Evolutionary conservation across 2,329 filamentous ascomycete genomes (phyloP).

Genomic region (Leptographium radiaticola): DNA sequence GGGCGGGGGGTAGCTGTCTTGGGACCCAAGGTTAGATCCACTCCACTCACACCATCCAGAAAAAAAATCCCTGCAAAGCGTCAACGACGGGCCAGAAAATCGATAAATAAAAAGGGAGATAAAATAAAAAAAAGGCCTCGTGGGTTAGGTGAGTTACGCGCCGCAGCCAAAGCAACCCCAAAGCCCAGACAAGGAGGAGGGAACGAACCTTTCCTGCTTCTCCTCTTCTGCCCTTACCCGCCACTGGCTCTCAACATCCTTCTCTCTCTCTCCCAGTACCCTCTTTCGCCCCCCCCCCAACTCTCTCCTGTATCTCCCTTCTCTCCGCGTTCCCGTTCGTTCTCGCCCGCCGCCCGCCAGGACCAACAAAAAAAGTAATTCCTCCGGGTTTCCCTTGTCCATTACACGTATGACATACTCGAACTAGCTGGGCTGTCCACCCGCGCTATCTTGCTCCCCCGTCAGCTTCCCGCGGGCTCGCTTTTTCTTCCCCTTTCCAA

Average conservation of each 20-base stretch:
- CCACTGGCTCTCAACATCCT: constrained; percentile 1
- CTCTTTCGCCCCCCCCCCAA: background rate
- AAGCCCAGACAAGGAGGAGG: constrained; percentile 9
- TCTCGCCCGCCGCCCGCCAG: background rate
- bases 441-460: background rate
- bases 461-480: background rate
- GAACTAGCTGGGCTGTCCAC: background rate
- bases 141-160: constrained; percentile 15
- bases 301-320: background rate
- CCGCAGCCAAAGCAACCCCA: constrained; percentile 12
- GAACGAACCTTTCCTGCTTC: constrained; percentile 7
- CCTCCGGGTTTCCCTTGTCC: background rate
- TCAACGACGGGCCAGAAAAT: constrained; percentile 6
- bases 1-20: constrained; percentile 10
- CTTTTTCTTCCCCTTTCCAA: background rate
- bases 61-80: constrained; percentile 7
- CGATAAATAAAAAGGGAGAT: constrained; percentile 3
- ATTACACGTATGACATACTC: background rate
- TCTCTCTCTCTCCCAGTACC: background rate
- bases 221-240: constrained; percentile 7
- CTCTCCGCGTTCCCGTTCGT: background rate
- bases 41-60: constrained; percentile 7
- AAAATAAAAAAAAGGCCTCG: constrained; percentile 8
- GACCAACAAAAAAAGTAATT: background rate
- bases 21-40: constrained; percentile 10